phyloP scores from a whole-genome alignment of 2,329 filamentous ascomycete genomes.

The Fusarium equiseti region DNA sequence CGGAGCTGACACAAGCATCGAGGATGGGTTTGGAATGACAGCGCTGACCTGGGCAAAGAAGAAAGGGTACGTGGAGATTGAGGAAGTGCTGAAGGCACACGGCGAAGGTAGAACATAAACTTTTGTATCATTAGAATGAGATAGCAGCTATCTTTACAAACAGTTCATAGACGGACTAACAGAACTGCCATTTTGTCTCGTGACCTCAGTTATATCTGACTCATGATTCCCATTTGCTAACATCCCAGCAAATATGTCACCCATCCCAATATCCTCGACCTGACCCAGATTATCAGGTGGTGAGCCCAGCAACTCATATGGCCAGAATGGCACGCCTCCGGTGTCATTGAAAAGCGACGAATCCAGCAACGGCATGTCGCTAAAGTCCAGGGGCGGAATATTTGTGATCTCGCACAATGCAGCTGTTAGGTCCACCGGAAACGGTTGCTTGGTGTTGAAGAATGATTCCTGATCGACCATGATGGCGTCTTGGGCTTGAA shows the following conservation, averaged over 20 bases:
- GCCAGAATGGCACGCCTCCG: slow-evolving; percentile 8
- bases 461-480: slow-evolving; percentile 8
- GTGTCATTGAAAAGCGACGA: slow-evolving; percentile 1
- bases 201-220: accelerated
- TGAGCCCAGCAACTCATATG: background rate
- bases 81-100: accelerated
- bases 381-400: slow-evolving; percentile 12
- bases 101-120: accelerated
- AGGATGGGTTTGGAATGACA: background rate
- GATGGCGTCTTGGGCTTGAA: background rate
- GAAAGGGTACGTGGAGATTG: accelerated
- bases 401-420: slow-evolving; percentile 24
- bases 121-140: too few relatives aligned
- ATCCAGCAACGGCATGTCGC: slow-evolving; percentile 14
- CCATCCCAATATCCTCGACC: background rate
- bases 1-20: accelerated
- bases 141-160: background rate
- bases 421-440: background rate
- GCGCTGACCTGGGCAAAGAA: background rate
- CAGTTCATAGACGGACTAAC: background rate
- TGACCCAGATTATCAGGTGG: background rate
- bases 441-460: slow-evolving; percentile 11
- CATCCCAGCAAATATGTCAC: background rate
- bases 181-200: background rate
- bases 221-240: background rate